These are phyloP conservation scores for Sordaria brevicollis DNA, from an alignment of 495 filamentous ascomycete species.

Conservation along the genomic window DNA sequence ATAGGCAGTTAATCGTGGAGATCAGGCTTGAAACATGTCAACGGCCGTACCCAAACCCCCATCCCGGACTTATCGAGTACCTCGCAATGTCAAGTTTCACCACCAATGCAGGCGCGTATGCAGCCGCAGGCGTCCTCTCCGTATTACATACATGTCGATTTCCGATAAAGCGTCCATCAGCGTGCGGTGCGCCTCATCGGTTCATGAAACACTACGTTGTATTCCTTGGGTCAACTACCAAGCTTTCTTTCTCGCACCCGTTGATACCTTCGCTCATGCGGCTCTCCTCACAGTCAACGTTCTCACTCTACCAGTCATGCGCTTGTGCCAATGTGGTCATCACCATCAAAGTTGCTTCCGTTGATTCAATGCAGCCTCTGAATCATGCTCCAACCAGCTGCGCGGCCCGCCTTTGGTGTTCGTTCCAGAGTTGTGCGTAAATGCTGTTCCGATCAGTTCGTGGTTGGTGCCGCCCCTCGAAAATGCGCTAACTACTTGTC, in stretches of 20 bases:
- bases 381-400: background rate
- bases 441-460: background rate
- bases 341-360: background rate
- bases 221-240: background rate
- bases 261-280: background rate
- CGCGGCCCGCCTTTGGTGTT: background rate
- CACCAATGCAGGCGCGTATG: background rate
- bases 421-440: background rate
- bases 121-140: background rate
- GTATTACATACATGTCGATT: background rate
- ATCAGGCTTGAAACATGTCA: background rate
- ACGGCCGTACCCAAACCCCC: conserved; percentile 3
- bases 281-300: background rate
- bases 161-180: background rate
- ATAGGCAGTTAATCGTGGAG: background rate
- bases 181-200: conserved; percentile 3
- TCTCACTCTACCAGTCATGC: background rate
- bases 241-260: background rate
- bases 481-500: background rate
- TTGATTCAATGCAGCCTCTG: conserved; percentile 1
- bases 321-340: background rate
- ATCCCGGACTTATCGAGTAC: background rate
- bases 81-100: conserved; percentile 1
- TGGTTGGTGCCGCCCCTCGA: background rate
- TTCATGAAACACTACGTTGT: conserved; percentile 3